Percentiles rank a stretch among this genome's conserved stretches.
phyloP scores from a whole-genome alignment of 495 filamentous ascomycete species.

The Penicillium salamii region DNA sequence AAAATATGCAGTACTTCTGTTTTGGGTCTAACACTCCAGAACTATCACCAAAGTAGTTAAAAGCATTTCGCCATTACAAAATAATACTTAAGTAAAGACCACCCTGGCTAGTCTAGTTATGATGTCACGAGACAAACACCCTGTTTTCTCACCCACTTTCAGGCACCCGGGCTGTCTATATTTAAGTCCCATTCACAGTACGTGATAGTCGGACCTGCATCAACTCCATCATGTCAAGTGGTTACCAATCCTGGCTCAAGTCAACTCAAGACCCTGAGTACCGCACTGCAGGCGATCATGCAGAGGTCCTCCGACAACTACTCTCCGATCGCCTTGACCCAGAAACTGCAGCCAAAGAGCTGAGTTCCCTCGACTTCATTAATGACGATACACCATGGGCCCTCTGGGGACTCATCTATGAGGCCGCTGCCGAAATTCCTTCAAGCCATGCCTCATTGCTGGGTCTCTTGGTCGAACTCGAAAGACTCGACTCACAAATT shows the following conservation, averaged over 20 bases:
- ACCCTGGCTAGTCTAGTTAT: no score
- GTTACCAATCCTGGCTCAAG: not conserved
- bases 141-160: no score
- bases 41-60: no score
- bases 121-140: no score
- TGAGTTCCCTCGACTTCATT: not conserved
- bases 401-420: not conserved
- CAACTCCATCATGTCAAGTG: constrained; percentile 2
- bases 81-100: no score
- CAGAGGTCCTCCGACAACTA: not conserved
- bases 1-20: not conserved
- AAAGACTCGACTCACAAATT: not conserved
- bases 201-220: not conserved
- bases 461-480: not conserved
- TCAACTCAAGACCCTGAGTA: not conserved
- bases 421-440: constrained; percentile 2
- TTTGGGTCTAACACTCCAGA: no score
- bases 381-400: constrained; percentile 3
- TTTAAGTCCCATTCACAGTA: not conserved
- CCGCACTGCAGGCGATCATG: constrained; percentile 1
- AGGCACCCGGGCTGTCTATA: not conserved
- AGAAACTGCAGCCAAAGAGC: not conserved
- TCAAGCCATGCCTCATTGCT: not conserved
- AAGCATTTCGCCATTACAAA: no score
- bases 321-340: not conserved